Evolutionary conservation across 2,329 filamentous ascomycete genomes (phyloP).

Genomic region (Arthrocladium fulminans): DNA sequence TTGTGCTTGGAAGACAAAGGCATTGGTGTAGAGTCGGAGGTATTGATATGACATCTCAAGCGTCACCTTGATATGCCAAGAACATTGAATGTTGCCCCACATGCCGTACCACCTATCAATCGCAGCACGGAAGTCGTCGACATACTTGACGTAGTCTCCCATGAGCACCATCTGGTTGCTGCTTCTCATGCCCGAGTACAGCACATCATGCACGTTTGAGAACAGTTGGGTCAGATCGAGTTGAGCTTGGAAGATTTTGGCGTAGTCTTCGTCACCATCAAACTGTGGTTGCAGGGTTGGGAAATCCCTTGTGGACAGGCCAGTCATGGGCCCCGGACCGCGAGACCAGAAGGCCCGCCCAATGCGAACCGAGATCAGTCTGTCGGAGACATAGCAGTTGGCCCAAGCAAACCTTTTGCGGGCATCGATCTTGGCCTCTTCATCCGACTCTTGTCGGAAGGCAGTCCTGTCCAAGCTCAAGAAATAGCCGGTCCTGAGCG

Average conservation of each 20-base stretch:
- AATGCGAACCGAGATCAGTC: slow-evolving; percentile 61
- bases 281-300: slow-evolving; percentile 53
- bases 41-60: slow-evolving; percentile 65
- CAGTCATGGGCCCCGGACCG: slow-evolving; percentile 58
- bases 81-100: slow-evolving; percentile 59
- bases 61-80: slow-evolving; percentile 57
- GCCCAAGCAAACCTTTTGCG: slow-evolving; percentile 62
- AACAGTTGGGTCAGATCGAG: slow-evolving; percentile 64
- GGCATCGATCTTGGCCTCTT: slow-evolving; percentile 51
- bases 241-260: slow-evolving; percentile 61
- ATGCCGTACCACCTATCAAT: slow-evolving; percentile 63
- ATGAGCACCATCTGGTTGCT: slow-evolving; percentile 62
- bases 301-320: slow-evolving; percentile 57
- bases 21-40: slow-evolving; percentile 63
- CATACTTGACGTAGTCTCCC: slow-evolving; percentile 65
- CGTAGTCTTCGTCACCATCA: slow-evolving; percentile 57
- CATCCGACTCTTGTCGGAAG: slow-evolving; percentile 51
- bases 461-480: slow-evolving; percentile 61
- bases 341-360: slow-evolving; percentile 67
- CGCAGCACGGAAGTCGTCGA: slow-evolving; percentile 62
- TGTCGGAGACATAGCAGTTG: slow-evolving; percentile 57
- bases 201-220: slow-evolving; percentile 63
- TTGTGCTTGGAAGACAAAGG: slow-evolving; percentile 66
- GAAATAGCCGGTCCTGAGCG: slow-evolving; percentile 61
- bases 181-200: slow-evolving; percentile 62